Base-by-base conservation (phyloP, 805 yeast genomes). In the Nematodospora valgi region DNA sequence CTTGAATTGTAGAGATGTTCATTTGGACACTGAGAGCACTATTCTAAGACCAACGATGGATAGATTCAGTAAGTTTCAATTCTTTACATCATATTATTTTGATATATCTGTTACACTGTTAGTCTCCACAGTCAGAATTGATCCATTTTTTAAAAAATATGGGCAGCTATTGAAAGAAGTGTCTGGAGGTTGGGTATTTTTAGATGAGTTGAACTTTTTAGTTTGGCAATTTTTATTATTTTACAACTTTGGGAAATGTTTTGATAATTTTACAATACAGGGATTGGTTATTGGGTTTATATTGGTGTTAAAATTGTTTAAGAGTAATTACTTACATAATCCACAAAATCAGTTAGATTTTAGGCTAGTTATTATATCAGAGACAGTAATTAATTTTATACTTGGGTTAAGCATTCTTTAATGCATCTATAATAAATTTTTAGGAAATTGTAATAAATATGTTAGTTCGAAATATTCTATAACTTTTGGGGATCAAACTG, bases 81-180 rank as follows among this genome's bases (percentile, higher is more conserved):
- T 27, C 27, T 45, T 45, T 26, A 40, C 46, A 11, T 43, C 43
- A 19, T 46, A 49, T 23, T 59, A 57, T 37, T 46, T 47, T 21
- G 56, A 45, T 38, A 47, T 46, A 32, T 40, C 48, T 9, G 45
- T 54, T 28, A 54, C 52, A 5, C 38, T 45, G 12, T 48, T 48
- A 30, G 37, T 46, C 18, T 51, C 47, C 24, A 37, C 40, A 25
- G 30, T 55, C 19, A 33, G 38, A 14, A 45, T 49, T 24, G 62
- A 58, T 40, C 59, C 60, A 6, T 32, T 45, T 19, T 59, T 56
- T 43, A 48, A 43, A 28, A 39, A 39, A 25, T 56, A 45, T 35
- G 54, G 53, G 9, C 32, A 40, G 7, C 29, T 56, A 19, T 25
- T 39, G 9, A 30, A 43, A 3, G 49, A 52, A n/a, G 42, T 54